Base-by-base conservation (phyloP, 805 yeast species). In the Candida odintsovae region DNA sequence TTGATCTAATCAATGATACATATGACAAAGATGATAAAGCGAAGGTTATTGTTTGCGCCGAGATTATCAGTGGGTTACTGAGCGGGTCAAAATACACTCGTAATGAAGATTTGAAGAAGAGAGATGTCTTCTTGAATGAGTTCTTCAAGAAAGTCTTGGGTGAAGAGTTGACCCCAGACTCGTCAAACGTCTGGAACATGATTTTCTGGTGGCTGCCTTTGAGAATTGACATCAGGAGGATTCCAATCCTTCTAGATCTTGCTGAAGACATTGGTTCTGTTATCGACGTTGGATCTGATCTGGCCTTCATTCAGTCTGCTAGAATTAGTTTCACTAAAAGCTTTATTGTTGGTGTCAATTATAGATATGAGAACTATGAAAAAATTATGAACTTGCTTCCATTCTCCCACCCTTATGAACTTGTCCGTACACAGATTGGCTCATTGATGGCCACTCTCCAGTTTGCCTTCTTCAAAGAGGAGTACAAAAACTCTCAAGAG, bases 141-240 rank as follows among this genome's bases (percentile, higher is more conserved):
- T 78, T 77, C 47, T 61, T 86, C 37, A 55, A 58, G 0, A 52
- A 59, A 0, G 72, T 82, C 5, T 69, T 88, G 29, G 67, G 70
- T 7, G 66, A 72, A 29, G 87, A 83, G 40, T 63, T 92, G 46
- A 77, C 87, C 1, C 95, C 89, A 3, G 94, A 90, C 28, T 83
- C 82, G 3, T 65, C 74, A 35, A 76, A 73, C 18, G 79, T 86
- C 37, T 94, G 97, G 97, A 72, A 73, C 31, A 75, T 88, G 0
- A 76, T 87, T 42, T 70, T 83, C 4, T 83, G 88, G 83, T 84
- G 89, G 86, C 58, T 80, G 1, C 85, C 89, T 0, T 63, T 79
- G 0, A 82, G 78, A 53, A 69, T 80, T 35, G 95, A 87, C 61
- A 53, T 73, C 42, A 76, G 96, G 59, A 74, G 96, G 48, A 74